These are phyloP conservation scores for Daldinia vernicosa DNA, from an alignment of 495 filamentous ascomycete species.

Conservation along the genomic window DNA sequence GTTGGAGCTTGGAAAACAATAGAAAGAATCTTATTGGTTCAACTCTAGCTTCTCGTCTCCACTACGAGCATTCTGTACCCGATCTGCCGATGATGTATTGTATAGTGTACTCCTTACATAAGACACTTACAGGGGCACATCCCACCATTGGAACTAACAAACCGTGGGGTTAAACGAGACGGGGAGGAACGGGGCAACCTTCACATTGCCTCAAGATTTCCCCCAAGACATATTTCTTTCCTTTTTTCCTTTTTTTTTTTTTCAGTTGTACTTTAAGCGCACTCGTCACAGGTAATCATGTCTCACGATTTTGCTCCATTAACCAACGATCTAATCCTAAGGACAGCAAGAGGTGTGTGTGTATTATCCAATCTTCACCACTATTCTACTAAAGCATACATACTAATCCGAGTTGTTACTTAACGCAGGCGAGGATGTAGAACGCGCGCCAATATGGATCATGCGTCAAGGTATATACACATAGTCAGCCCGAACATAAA, in stretches of 20 bases:
- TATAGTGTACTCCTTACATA: constrained; percentile 6
- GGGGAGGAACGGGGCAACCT: background rate
- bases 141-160: constrained; percentile 25
- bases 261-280: background rate
- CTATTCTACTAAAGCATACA: constrained; percentile 41
- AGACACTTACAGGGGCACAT: constrained; percentile 31
- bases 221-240: background rate
- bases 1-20: constrained; percentile 17
- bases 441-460: constrained; percentile 95
- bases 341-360: constrained; percentile 89
- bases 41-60: background rate
- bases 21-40: constrained; percentile 15
- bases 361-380: constrained; percentile 23
- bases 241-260: too few relatives aligned
- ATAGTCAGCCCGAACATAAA: background rate
- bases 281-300: constrained; percentile 55
- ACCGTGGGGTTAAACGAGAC: constrained; percentile 22
- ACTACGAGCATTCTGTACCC: background rate
- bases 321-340: constrained; percentile 88
- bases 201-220: background rate
- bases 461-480: constrained; percentile 87
- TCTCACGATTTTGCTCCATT: constrained; percentile 75
- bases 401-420: constrained; percentile 41
- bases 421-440: constrained; percentile 79
- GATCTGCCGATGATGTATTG: constrained; percentile 2